These are phyloP conservation scores for Stentor roeselii DNA, from an alignment of 73 alveolate species.

Conservation along the genomic window DNA sequence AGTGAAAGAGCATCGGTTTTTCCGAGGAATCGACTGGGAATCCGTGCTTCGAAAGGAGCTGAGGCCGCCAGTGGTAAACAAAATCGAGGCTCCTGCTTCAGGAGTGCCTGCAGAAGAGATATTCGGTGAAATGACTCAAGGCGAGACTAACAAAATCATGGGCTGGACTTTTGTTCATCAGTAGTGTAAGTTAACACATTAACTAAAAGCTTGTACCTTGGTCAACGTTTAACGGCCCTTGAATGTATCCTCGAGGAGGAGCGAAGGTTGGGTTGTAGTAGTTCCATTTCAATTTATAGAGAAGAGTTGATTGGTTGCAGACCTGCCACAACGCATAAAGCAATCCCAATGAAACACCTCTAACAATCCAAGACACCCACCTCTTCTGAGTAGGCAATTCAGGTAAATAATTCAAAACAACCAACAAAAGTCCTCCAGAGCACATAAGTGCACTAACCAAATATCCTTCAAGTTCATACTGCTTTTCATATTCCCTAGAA, in stretches of 20 bases:
- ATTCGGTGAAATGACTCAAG: neutral
- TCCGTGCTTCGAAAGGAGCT: conserved; percentile 17
- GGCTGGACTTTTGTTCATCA: conserved; percentile 20
- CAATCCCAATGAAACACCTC: neutral
- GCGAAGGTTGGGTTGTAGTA: neutral
- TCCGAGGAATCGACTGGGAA: conserved; percentile 75
- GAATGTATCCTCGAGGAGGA: neutral
- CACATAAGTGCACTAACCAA: neutral
- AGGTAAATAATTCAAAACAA: too few relatives aligned
- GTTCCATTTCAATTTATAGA: too few relatives aligned
- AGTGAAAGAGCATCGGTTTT: conserved; percentile 75
- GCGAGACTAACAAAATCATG: neutral
- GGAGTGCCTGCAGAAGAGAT: neutral
- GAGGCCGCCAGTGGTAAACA: conserved; percentile 3
- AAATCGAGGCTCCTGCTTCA: neutral
- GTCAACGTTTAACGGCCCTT: neutral
- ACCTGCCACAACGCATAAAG: neutral
- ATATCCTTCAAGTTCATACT: neutral
- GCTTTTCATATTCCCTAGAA: neutral
- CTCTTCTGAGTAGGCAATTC: neutral
- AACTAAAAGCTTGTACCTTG: neutral
- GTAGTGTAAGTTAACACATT: neutral
- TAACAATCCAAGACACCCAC: neutral
- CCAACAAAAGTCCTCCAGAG: neutral
- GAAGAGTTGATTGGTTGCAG: too few relatives aligned